A percentile compares a stretch with the other conserved stretches of the same genome.
These are phyloP conservation scores for Paramarasmius palmivorus DNA, from an alignment of 1,284 basidiomycete species.

Conservation along the genomic window DNA sequence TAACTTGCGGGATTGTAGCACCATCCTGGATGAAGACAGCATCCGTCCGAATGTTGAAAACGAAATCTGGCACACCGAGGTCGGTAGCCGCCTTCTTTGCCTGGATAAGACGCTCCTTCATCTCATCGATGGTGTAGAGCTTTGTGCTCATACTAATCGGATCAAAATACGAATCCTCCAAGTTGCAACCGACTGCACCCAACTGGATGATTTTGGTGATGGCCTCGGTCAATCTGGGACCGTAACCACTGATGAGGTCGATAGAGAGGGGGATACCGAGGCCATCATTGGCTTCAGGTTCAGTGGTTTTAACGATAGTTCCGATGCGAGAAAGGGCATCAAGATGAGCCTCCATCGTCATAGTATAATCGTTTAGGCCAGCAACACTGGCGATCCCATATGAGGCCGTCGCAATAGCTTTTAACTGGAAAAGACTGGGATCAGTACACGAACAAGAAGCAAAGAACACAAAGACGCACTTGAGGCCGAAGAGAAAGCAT, in stretches of 20 bases:
- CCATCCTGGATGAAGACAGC: conserved; percentile 3
- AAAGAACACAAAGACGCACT: background rate
- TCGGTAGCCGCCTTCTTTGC: conserved; percentile 6
- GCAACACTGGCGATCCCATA: conserved; percentile 3
- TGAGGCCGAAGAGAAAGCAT: conserved; percentile 7
- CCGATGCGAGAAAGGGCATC: background rate
- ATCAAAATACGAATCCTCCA: conserved; percentile 8
- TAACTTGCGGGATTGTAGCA: background rate
- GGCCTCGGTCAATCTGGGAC: conserved; percentile 1
- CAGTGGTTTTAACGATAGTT: conserved; percentile 1
- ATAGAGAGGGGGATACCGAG: conserved; percentile 4
- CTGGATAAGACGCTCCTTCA: conserved; percentile 1
- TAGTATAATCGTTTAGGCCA: conserved; percentile 3
- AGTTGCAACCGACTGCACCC: conserved; percentile 6
- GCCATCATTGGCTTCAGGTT: background rate
- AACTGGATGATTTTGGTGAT: conserved; percentile 5
- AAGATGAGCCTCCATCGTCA: conserved; percentile 3
- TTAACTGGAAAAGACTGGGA: background rate
- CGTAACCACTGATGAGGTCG: conserved; percentile 7
- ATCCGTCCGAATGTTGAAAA: conserved; percentile 8
- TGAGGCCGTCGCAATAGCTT: conserved; percentile 6
- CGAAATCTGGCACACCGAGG: conserved; percentile 7
- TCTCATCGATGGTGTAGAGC: conserved; percentile 5
- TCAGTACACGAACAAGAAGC: background rate
- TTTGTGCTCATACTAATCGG: background rate